Percentiles rank a stretch among this genome's conserved stretches.
Evolutionary conservation across 345 rosid genomes (phyloP).

Genomic region (Corchorus olitorius): DNA sequence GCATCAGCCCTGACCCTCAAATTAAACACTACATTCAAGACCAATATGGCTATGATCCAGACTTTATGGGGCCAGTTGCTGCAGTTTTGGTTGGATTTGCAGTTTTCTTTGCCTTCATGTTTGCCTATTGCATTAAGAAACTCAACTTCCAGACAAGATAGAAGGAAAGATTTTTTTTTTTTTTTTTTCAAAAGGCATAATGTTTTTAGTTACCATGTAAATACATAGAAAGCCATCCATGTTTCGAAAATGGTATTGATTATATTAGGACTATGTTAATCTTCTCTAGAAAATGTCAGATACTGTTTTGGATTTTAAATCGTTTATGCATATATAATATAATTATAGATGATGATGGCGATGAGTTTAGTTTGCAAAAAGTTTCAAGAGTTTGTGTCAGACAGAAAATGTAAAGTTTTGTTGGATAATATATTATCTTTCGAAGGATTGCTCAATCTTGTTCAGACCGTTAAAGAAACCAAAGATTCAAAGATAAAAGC

Average conservation of each 20-base stretch:
- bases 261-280: not conserved
- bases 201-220: not conserved
- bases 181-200: too few species aligned
- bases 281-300: not conserved
- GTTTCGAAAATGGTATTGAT: not conserved
- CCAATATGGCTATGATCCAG: constrained; percentile 57
- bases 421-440: not conserved
- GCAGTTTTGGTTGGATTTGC: constrained; percentile 55
- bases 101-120: constrained; percentile 62
- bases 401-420: too few species aligned
- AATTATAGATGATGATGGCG: constrained; percentile 7
- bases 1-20: constrained; percentile 28
- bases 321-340: not conserved
- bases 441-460: too few species aligned
- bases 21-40: constrained; percentile 46
- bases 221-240: not conserved
- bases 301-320: not conserved
- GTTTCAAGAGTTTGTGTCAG: not conserved
- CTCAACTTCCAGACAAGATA: constrained; percentile 76
- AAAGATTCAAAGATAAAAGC: not conserved
- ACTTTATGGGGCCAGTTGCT: constrained; percentile 68
- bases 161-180: too few species aligned
- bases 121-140: constrained; percentile 60
- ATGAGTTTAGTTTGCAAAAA: constrained; percentile 9
- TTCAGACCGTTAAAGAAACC: constrained; percentile 33